Base-by-base conservation (phyloP, 331 rosid species). In the Malus hybrid region DNA sequence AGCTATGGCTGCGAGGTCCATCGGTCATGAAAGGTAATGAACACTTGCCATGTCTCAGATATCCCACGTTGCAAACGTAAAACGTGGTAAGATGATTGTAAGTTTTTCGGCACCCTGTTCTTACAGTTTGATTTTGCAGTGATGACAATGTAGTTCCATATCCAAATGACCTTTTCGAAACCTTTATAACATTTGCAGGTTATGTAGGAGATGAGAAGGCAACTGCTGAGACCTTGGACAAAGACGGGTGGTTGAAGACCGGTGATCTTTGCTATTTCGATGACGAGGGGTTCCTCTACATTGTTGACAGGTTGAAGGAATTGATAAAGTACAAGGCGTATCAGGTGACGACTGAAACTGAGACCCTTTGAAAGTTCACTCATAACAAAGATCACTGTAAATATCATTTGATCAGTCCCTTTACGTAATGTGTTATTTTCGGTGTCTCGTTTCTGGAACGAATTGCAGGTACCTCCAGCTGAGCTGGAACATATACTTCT, bases 211-310 rank as follows among this genome's bases (percentile, higher is more conserved):
- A 93, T 60, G 91, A 91, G 9, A 87, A 86, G 68, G 93, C 98
- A 20, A 91, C 96, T 4, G 80, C 82, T 26, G 97, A 88, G 82
- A 91, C 94, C 53, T 77, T 93, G 73, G 88, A 86, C 82, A 74
- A 96, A n/a, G 89, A 88, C 24, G 98, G 98, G 22, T 93, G 98
- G 98, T 73, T 91, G 29, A 93, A 89, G 85, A 91, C 97, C 0
- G 97, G 98, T 0, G 98, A 93, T 88, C 97, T 93, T 68, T 93
- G 97, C 72, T 88, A 86, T 77, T 93, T 93, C 80, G 94, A 93
- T 71, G 85, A 93, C 20, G 85, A 88, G 39, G 97, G 98, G 26
- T 89, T 75, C 76, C 85, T 93, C 33, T 91, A 75, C 79, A 83
- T 93, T 33, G 91, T 93, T 20, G 98, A 89, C 78, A 86, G 97